Base-by-base conservation (phyloP, 495 filamentous ascomycete genomes). In the Astrothelium subdiscretum region DNA sequence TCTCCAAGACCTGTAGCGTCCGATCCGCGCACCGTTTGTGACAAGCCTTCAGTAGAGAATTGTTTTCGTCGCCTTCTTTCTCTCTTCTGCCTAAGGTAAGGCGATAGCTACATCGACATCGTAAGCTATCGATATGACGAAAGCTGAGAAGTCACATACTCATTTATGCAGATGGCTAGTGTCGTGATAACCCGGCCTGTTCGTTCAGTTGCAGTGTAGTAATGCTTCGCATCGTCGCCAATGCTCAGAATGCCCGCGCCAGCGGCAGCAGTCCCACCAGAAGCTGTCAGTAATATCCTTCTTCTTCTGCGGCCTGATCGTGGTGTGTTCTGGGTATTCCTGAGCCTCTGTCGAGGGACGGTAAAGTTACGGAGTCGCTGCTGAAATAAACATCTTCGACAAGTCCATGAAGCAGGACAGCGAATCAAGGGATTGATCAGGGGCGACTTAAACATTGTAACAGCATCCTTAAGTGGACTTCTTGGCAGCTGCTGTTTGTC, bases 11-110 rank as follows among this genome's bases (percentile, higher is more conserved):
- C 38, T 79, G 78, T 20, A 97, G 76, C 12, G 94, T 96, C 60
- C 94, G 85, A 68, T 88, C 81, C 13, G 94, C 95, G 75, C 94
- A 99, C 69, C 94, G 83, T 72, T 92, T 87, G 76, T 99, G 94
- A 71, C 94, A 97, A 68, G 84, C 85, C 65, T 83, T 85, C 57
- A 99, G 79, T n/a, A 85, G 68, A 31, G 72, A 73, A n/a, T 81
- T 76, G 67, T 81, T 70, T 92, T 79, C 75, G 35, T 82, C 71
- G 38, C 84, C 77, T 51, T 78, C 71, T 62, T 84, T 80, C 68
- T 83, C 63, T 62, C 65, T 61, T 59, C 27, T 59, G 58, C 48
- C 91, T 57, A 96, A 77, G 5, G 90, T 90, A 18, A 83, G 82
- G 61, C 89, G 90, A 72, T 96, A 96, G 71, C 91, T 95, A 66